Percentiles rank a stretch among this genome's conserved stretches.
These are phyloP conservation scores for Aphanomyces euteiches DNA, from an alignment of 352 stramenopile genomes.

Conservation along the genomic window DNA sequence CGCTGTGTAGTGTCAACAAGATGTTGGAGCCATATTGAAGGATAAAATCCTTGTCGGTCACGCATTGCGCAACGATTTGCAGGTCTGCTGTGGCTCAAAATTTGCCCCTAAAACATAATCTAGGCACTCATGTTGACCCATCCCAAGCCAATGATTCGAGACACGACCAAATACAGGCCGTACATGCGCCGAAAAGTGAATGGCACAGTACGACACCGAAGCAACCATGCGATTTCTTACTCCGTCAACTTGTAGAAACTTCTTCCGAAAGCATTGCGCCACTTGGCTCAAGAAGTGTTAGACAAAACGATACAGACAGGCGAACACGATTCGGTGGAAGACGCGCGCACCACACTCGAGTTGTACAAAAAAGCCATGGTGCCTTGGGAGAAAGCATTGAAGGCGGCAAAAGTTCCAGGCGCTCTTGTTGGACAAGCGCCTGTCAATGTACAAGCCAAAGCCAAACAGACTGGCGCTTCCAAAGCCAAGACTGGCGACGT, in stretches of 20 bases:
- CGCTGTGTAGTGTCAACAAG: constrained; percentile 52
- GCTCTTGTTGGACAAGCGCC: constrained; percentile 16
- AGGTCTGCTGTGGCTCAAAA: constrained; percentile 32
- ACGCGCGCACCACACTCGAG: constrained; percentile 66
- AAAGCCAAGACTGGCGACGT: constrained; percentile 30
- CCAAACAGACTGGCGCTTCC: neutral
- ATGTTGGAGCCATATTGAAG: constrained; percentile 73
- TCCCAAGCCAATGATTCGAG: constrained; percentile 70
- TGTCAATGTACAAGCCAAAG: constrained; percentile 20
- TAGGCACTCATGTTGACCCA: constrained; percentile 78
- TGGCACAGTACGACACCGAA: constrained; percentile 50
- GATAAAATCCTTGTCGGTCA: constrained; percentile 82
- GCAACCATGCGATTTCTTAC: neutral
- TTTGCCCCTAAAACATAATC: neutral
- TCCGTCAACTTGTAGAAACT: constrained; percentile 54
- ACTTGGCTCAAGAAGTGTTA: constrained; percentile 67
- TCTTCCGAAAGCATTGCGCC: constrained; percentile 75
- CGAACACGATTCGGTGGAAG: constrained; percentile 86
- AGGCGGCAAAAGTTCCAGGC: constrained; percentile 44
- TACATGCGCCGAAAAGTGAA: constrained; percentile 86
- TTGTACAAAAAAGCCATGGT: constrained; percentile 84
- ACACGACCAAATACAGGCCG: constrained; percentile 74
- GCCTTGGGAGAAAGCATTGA: constrained; percentile 81
- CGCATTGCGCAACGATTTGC: constrained; percentile 82
- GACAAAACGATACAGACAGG: constrained; percentile 65